phyloP scores from a whole-genome alignment of 2,329 filamentous ascomycete genomes.

The Thielaviopsis musarum region DNA sequence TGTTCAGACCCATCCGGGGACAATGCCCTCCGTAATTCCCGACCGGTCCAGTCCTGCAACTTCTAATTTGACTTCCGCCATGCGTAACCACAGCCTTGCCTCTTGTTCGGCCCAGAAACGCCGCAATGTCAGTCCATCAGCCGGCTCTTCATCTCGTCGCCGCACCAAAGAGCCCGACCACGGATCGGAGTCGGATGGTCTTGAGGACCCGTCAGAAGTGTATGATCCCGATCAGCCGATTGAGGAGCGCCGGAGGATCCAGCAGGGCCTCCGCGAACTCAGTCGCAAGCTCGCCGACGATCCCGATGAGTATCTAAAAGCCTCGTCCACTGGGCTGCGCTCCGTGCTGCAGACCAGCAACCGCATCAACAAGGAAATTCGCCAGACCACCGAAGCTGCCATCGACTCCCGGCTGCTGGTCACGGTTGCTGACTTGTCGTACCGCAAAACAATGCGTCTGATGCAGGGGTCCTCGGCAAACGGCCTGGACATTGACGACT shows the following conservation, averaged over 20 bases:
- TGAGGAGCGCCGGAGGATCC: constrained; percentile 53
- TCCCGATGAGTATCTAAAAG: constrained; percentile 52
- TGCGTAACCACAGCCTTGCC: neutral
- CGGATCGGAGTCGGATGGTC: neutral
- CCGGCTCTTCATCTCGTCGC: constrained; percentile 12
- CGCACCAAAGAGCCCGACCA: constrained; percentile 16
- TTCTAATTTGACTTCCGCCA: neutral
- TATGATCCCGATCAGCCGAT: constrained; percentile 77
- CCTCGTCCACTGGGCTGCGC: constrained; percentile 46
- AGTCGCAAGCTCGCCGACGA: constrained; percentile 39
- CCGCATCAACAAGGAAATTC: constrained; percentile 47
- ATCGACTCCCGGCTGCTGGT: constrained; percentile 81
- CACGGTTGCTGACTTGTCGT: constrained; percentile 60
- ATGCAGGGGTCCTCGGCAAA: constrained; percentile 55
- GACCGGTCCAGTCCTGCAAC: neutral
- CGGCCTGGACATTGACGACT: constrained; percentile 78
- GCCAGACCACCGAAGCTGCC: constrained; percentile 78
- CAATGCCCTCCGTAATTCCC: neutral
- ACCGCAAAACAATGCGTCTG: constrained; percentile 59
- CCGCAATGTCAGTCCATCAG: neutral
- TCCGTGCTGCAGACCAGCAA: constrained; percentile 52
- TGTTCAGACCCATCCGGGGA: too few species aligned
- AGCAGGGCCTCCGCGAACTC: constrained; percentile 54
- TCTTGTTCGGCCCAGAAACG: neutral
- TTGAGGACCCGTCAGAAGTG: constrained; percentile 21